phyloP scores from a whole-genome alignment of 2,329 filamentous ascomycete genomes.

The Phialophora macrospora region DNA sequence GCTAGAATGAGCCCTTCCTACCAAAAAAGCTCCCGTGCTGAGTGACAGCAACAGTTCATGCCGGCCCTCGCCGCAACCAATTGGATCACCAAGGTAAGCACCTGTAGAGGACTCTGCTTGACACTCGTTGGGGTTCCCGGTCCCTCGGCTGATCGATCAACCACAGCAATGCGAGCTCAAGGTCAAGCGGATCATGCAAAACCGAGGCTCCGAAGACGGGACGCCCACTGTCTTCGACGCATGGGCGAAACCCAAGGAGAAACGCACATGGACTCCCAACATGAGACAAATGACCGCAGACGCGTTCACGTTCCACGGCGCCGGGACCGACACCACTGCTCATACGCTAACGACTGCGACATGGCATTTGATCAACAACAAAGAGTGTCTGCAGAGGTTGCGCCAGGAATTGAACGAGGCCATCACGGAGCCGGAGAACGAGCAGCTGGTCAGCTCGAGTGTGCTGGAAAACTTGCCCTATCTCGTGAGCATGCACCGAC shows the following conservation, averaged over 20 bases:
- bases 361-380: conserved; percentile 25
- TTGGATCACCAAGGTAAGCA: conserved; percentile 35
- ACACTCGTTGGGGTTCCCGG: not conserved
- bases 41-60: conserved; percentile 3
- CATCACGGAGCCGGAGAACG: conserved; percentile 11
- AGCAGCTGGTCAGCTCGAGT: conserved; percentile 13
- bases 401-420: conserved; percentile 24
- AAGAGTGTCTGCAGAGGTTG: conserved; percentile 19
- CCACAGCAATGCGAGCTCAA: conserved; percentile 35
- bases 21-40: not conserved
- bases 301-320: conserved; percentile 27
- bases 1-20: not conserved
- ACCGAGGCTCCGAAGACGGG: conserved; percentile 11
- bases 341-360: conserved; percentile 27
- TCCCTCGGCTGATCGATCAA: not conserved
- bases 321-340: conserved; percentile 34
- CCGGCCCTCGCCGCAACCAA: conserved; percentile 34
- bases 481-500: conserved; percentile 13
- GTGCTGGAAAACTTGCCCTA: conserved; percentile 26
- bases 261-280: conserved; percentile 10
- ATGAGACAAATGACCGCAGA: conserved; percentile 26
- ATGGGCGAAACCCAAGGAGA: conserved; percentile 14
- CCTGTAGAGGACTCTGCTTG: not conserved
- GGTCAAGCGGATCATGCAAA: conserved; percentile 20
- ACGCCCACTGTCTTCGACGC: conserved; percentile 39